Conservation (phyloP, 2,329 filamentous ascomycete genomes). For the Rhexocercosporidium sp. region DNA sequence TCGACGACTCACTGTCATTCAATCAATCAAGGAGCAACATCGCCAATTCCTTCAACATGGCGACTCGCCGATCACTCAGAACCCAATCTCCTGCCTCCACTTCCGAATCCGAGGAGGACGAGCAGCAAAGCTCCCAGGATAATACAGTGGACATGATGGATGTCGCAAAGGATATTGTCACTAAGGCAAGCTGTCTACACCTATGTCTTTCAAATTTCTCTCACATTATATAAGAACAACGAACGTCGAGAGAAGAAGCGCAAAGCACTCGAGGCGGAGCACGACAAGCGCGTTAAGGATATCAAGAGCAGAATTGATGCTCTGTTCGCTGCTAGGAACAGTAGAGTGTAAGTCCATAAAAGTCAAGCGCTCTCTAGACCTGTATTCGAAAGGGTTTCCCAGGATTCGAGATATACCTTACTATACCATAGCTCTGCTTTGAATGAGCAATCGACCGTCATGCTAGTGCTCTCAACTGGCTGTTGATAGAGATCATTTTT, state of each 20-base stretch:
- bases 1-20: background rate
- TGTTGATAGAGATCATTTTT: constrained; percentile 7
- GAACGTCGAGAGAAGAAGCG: constrained; percentile 38
- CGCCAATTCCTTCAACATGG: constrained; percentile 25
- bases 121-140: constrained; percentile 26
- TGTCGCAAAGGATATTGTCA: constrained; percentile 28
- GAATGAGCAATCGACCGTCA: background rate
- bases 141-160: constrained; percentile 25
- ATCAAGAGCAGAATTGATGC: constrained; percentile 32
- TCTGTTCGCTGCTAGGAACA: constrained; percentile 32
- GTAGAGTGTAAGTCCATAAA: constrained; percentile 34
- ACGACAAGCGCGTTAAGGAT: constrained; percentile 34
- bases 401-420: no score
- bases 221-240: constrained; percentile 29
- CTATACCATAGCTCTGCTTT: no score
- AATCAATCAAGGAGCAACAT: background rate
- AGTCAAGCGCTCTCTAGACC: background rate
- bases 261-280: constrained; percentile 35
- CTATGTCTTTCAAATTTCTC: background rate
- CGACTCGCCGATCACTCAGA: constrained; percentile 24
- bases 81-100: constrained; percentile 7
- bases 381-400: background rate
- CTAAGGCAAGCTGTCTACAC: constrained; percentile 17
- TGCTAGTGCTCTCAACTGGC: background rate
- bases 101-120: constrained; percentile 26